Evolutionary conservation across 1,284 basidiomycete genomes (phyloP), one percentile per base, ranked within the genome.

Genomic region (Chondrostereum purpureum): DNA sequence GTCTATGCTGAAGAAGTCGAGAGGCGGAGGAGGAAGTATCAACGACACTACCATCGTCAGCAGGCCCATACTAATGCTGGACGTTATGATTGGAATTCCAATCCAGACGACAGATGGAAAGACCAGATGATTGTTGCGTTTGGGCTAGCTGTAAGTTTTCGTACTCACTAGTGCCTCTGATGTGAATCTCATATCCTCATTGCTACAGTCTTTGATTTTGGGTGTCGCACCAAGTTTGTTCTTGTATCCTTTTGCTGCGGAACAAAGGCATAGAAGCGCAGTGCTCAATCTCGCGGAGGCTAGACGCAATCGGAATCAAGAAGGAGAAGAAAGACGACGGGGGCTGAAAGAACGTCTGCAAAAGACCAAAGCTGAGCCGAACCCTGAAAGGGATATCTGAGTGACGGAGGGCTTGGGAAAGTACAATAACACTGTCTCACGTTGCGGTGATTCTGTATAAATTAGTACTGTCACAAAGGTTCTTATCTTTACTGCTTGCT

Each of bases 61-160:
- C 35, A 37, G 18, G 35, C 42, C 12, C 35, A 44, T 20, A n/a
- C 49, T 46, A 23, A 43, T 22, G 46, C 45, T 14, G 40, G 50
- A 11, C 42, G 48, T 34, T 53, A 54, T 31, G 53, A 52, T 50
- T 67, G 49, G 66, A 61, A 49, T 17, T 45, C 47, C 17, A 55
- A 44, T 24, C 54, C 46, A 36, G 58, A 62, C 33, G 58, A 62
- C 19, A 54, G 61, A 10, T 66, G 64, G 69, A 68, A 67, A 50
- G 70, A 73, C 49, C 56, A 61, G 49, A 48, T 68, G 14, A 65
- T 72, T 35, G 55, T 72, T n/a, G 45, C 59, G 11, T 59, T 67
- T 12, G 70, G 67, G 3, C 50, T 68, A 5, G 43, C 60, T 40
- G 72, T 72, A 48, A 50, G 67, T 62, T 19, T 42, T 31, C 39